Conservation (phyloP, 2,329 filamentous ascomycete species). For the Ophiostoma quercus region DNA sequence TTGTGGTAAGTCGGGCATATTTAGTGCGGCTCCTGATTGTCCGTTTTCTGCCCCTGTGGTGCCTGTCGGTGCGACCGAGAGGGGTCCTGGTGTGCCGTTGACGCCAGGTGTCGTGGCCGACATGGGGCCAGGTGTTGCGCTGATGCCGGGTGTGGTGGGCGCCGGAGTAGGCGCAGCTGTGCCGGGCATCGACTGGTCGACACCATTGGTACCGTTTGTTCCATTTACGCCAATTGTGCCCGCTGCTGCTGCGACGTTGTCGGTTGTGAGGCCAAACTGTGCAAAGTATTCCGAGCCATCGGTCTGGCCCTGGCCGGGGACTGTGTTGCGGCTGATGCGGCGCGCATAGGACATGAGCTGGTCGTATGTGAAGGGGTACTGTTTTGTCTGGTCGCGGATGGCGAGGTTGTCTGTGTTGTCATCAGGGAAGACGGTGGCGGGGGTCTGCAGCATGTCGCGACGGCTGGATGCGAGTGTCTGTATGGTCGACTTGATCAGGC, state of each 20-base stretch:
- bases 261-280: neutral
- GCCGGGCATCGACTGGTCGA: slow-evolving; percentile 12
- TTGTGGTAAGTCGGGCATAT: slow-evolving; percentile 42
- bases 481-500: slow-evolving; percentile 66
- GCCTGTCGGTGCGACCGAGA: slow-evolving; percentile 17
- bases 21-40: slow-evolving; percentile 21
- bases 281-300: slow-evolving; percentile 35
- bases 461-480: slow-evolving; percentile 65
- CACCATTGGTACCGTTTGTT: neutral
- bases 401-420: slow-evolving; percentile 29
- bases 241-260: neutral
- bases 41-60: neutral
- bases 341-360: slow-evolving; percentile 74
- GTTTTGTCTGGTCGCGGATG: slow-evolving; percentile 32
- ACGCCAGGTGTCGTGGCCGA: slow-evolving; percentile 17
- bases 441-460: slow-evolving; percentile 62
- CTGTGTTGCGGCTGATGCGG: slow-evolving; percentile 72
- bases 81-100: slow-evolving; percentile 6
- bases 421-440: slow-evolving; percentile 51
- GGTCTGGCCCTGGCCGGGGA: slow-evolving; percentile 57
- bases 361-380: slow-evolving; percentile 59
- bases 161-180: slow-evolving; percentile 26
- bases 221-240: slow-evolving; percentile 15
- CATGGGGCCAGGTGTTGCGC: neutral
- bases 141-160: slow-evolving; percentile 21